Conservation (phyloP, 1,284 basidiomycete species). For the Boletus mariae region DNA sequence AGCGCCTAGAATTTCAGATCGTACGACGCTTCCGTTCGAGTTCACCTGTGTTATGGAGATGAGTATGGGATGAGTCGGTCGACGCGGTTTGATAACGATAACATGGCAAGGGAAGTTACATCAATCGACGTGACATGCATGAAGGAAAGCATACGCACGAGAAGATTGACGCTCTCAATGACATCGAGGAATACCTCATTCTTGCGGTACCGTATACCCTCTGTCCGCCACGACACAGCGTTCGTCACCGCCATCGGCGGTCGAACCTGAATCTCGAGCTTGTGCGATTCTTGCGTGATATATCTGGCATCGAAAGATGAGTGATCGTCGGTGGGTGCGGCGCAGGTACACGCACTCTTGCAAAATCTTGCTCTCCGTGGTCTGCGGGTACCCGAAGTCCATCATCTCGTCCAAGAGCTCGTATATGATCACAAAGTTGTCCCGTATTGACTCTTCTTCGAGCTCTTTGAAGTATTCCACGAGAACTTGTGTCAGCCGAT, state of each 20-base stretch:
- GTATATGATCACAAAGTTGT: constrained; percentile 98
- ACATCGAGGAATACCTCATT: constrained; percentile 99
- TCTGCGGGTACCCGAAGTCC: constrained; percentile 99
- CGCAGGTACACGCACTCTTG: constrained; percentile 75
- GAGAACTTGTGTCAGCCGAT: constrained; percentile 85
- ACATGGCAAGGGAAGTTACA: not conserved
- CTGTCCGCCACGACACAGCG: constrained; percentile 97
- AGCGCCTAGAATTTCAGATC: constrained; percentile 95
- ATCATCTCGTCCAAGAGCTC: constrained; percentile 99
- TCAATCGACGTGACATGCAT: not conserved
- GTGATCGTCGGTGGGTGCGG: not conserved
- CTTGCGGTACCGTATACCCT: constrained; percentile 90
- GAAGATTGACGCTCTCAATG: constrained; percentile 94
- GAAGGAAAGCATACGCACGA: constrained; percentile 50
- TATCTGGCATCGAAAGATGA: constrained; percentile 54
- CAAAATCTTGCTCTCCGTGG: constrained; percentile 98
- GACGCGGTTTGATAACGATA: not conserved
- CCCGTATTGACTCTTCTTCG: constrained; percentile 97
- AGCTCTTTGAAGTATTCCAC: constrained; percentile 99
- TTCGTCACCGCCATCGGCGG: constrained; percentile 98
- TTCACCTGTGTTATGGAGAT: constrained; percentile 65
- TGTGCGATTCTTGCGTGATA: constrained; percentile 99
- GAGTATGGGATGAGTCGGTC: not conserved
- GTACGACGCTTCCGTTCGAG: constrained; percentile 93
- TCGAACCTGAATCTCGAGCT: constrained; percentile 93